Conservation (phyloP, 2,329 filamentous ascomycete species). For the Cadophora sp. region DNA sequence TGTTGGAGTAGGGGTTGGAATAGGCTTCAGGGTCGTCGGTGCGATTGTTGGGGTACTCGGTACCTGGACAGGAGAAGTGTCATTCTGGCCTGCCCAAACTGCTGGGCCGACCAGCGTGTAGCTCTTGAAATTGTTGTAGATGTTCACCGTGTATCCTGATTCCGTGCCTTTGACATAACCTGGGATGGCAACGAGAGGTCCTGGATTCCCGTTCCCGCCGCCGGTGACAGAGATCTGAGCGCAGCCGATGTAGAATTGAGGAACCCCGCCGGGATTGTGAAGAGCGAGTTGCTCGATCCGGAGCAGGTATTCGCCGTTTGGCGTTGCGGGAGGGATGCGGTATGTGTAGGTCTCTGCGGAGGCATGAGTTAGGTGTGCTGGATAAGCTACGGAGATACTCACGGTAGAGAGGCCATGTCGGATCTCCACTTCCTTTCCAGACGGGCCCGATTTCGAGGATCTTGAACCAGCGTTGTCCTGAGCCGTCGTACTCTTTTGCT, state of each 20-base stretch:
- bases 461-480: slow-evolving; percentile 48
- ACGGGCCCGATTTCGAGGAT: slow-evolving; percentile 46
- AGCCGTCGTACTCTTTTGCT: slow-evolving; percentile 46
- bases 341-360: slow-evolving; percentile 39
- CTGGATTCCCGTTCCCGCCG: slow-evolving; percentile 37
- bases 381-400: no score
- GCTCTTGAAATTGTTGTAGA: slow-evolving; percentile 39
- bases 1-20: no score
- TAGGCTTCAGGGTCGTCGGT: neutral
- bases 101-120: slow-evolving; percentile 40
- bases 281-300: slow-evolving; percentile 42
- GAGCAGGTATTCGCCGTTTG: slow-evolving; percentile 39
- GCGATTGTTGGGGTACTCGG: neutral
- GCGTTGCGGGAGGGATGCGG: slow-evolving; percentile 37
- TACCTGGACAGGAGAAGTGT: neutral
- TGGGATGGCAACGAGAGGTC: slow-evolving; percentile 39
- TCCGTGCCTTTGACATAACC: slow-evolving; percentile 34
- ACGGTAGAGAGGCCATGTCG: slow-evolving; percentile 39
- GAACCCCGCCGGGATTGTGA: slow-evolving; percentile 41
- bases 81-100: slow-evolving; percentile 31
- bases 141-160: slow-evolving; percentile 36
- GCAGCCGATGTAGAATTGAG: slow-evolving; percentile 43
- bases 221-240: slow-evolving; percentile 40
- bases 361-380: neutral
- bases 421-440: slow-evolving; percentile 32